Evolutionary conservation across 2,329 filamentous ascomycete genomes (phyloP).

Genomic region (Claviceps purpurea): DNA sequence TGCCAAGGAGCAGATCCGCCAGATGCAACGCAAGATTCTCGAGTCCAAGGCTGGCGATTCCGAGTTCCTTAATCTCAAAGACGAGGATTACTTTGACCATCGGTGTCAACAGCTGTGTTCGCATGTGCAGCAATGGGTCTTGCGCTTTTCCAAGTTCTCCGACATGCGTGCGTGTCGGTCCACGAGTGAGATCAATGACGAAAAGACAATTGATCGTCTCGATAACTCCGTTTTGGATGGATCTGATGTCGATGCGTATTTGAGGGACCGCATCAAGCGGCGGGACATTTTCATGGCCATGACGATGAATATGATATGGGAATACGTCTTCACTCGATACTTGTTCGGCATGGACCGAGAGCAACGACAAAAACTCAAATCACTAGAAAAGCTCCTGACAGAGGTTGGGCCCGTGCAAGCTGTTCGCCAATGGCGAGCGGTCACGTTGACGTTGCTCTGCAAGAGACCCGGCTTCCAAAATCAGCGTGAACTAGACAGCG

Average conservation of each 20-base stretch:
- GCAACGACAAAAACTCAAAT: constrained; percentile 93
- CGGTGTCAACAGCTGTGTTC: constrained; percentile 91
- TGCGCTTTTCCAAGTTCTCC: constrained; percentile 95
- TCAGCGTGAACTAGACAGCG: constrained; percentile 79
- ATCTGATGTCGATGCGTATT: constrained; percentile 78
- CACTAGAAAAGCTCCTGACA: constrained; percentile 77
- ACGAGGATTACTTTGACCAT: constrained; percentile 91
- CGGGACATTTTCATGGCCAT: constrained; percentile 97
- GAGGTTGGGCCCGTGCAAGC: constrained; percentile 79
- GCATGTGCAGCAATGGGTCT: constrained; percentile 93
- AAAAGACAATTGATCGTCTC: constrained; percentile 85
- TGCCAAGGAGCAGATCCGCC: constrained; percentile 49
- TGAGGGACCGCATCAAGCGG: constrained; percentile 74
- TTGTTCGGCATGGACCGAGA: constrained; percentile 98
- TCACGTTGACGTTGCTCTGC: constrained; percentile 79
- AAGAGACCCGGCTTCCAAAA: constrained; percentile 66
- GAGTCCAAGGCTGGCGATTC: constrained; percentile 46
- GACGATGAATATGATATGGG: constrained; percentile 98
- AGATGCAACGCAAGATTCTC: constrained; percentile 40
- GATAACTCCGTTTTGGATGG: constrained; percentile 93
- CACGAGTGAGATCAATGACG: constrained; percentile 73
- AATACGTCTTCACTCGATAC: constrained; percentile 95
- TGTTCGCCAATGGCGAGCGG: constrained; percentile 95
- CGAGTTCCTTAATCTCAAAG: constrained; percentile 63
- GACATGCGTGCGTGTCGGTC: constrained; percentile 79